Evolutionary conservation across 805 yeast species (phyloP).

Genomic region (Nakazawaea ishiwadae): DNA sequence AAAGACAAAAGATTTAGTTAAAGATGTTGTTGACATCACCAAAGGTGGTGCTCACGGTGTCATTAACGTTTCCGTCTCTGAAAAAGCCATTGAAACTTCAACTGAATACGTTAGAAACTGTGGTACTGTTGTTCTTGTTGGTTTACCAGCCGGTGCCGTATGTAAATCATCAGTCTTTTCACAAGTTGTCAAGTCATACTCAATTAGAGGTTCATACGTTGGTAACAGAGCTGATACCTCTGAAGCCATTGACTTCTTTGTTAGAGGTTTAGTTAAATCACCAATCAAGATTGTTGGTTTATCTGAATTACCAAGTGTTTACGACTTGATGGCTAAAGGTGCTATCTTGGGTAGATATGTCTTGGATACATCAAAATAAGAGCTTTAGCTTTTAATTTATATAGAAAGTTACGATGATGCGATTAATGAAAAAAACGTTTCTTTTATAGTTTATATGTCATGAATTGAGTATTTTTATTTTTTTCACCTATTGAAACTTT

Average conservation of each 20-base stretch:
- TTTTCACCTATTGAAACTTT: too few species aligned
- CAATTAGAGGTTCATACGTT: conserved; percentile 78
- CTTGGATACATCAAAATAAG: conserved; percentile 46
- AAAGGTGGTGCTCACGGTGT: conserved; percentile 61
- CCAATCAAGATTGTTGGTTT: conserved; percentile 57
- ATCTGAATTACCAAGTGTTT: conserved; percentile 42
- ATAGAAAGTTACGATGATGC: too few species aligned
- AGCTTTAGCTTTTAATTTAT: conserved; percentile 7
- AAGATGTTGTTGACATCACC: conserved; percentile 35
- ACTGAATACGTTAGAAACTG: conserved; percentile 53
- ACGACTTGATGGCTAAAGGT: conserved; percentile 54
- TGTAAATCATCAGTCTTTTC: conserved; percentile 65
- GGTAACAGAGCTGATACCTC: conserved; percentile 87
- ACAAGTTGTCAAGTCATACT: conserved; percentile 68
- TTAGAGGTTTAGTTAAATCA: conserved; percentile 60
- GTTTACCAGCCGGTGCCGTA: conserved; percentile 77
- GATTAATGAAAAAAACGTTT: too few species aligned
- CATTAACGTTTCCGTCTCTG: conserved; percentile 59
- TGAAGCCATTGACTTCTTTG: conserved; percentile 68
- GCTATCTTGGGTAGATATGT: conserved; percentile 62
- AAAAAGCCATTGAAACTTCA: conserved; percentile 46
- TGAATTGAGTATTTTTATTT: not conserved
- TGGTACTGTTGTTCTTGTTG: conserved; percentile 62
- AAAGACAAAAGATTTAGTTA: conserved; percentile 36
- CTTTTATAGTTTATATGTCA: not conserved